These are phyloP conservation scores for Xylaria sp. DNA, from an alignment of 2,329 filamentous ascomycete species.

Conservation along the genomic window DNA sequence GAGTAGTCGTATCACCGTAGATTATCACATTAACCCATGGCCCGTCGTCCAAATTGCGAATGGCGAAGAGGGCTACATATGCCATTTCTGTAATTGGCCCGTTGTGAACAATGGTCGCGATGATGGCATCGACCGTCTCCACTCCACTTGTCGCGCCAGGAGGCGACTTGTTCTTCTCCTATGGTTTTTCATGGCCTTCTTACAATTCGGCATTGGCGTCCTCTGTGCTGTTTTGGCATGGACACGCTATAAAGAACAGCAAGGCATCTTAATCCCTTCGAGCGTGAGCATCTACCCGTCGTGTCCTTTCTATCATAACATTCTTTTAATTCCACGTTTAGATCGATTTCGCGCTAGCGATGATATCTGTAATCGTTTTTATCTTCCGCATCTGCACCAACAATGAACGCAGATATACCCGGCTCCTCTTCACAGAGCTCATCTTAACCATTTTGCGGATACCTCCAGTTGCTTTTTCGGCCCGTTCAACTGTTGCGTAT, in stretches of 20 bases:
- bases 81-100: conserved; percentile 49
- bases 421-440: conserved; percentile 44
- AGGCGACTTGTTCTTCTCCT: conserved; percentile 42
- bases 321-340: conserved; percentile 37
- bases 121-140: conserved; percentile 41
- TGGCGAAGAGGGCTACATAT: conserved; percentile 47
- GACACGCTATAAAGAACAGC: conserved; percentile 43
- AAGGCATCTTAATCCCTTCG: conserved; percentile 44
- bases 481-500: conserved; percentile 43
- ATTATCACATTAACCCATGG: conserved; percentile 47
- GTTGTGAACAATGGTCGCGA: conserved; percentile 41
- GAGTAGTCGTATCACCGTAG: conserved; percentile 41
- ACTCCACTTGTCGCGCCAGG: conserved; percentile 43
- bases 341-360: conserved; percentile 47
- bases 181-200: conserved; percentile 48
- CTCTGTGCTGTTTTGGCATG: conserved; percentile 45
- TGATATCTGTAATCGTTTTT: conserved; percentile 44
- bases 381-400: conserved; percentile 43
- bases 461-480: conserved; percentile 46
- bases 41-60: conserved; percentile 45
- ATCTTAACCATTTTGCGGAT: conserved; percentile 46
- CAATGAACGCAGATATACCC: conserved; percentile 44
- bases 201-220: conserved; percentile 48
- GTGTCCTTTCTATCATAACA: not conserved
- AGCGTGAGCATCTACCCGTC: conserved; percentile 38